phyloP scores from a whole-genome alignment of 208 protist species.

The Polymyxa betae region DNA sequence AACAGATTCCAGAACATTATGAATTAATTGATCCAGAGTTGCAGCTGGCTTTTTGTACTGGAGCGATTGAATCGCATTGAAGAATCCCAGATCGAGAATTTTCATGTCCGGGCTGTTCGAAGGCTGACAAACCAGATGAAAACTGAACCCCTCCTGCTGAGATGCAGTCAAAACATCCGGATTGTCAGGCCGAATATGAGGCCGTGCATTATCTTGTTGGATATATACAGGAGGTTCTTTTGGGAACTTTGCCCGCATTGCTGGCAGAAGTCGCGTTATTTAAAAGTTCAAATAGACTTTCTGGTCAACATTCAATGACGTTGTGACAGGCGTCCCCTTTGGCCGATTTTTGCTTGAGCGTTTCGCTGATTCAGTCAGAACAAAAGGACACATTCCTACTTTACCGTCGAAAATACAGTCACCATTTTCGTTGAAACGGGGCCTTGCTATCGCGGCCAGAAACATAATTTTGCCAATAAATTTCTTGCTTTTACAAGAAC shows the following conservation, averaged over 20 bases:
- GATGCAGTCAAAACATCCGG: background rate
- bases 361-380: background rate
- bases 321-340: background rate
- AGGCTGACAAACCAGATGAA: slow-evolving; percentile 1
- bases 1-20: background rate
- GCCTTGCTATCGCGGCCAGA: slow-evolving; percentile 19
- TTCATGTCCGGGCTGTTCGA: slow-evolving; percentile 44
- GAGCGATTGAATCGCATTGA: background rate
- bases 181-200: background rate
- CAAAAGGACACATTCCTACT: background rate
- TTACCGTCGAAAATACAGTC: slow-evolving; percentile 16
- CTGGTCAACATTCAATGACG: background rate
- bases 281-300: background rate
- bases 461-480: slow-evolving; percentile 38
- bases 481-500: background rate
- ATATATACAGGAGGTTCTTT: background rate
- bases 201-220: slow-evolving; percentile 42
- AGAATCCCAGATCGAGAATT: background rate
- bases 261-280: background rate
- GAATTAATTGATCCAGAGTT: background rate
- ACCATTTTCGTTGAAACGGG: background rate
- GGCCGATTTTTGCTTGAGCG: background rate
- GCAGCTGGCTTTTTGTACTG: background rate
- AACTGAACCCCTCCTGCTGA: background rate
- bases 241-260: background rate